Evolutionary conservation across 2,329 filamentous ascomycete species (phyloP).

Genomic region (Allantophomopsis cytisporea): DNA sequence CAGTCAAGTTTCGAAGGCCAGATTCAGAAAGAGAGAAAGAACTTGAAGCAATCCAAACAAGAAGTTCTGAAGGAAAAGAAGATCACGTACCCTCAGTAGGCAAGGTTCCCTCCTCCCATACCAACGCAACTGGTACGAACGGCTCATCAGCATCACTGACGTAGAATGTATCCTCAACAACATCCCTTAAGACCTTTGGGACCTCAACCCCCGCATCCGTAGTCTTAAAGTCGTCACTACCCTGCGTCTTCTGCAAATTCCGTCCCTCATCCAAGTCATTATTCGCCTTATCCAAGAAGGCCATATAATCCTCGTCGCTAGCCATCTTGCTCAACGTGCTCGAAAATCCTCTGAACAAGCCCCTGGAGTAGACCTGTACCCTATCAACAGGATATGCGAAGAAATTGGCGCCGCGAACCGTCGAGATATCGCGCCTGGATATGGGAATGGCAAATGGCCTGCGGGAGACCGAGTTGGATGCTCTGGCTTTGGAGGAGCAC

Average conservation of each 20-base stretch:
- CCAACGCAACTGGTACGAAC: constrained; percentile 63
- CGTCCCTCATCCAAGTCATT: constrained; percentile 54
- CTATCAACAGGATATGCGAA: background rate
- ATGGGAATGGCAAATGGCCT: background rate
- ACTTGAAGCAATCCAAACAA: too few species aligned
- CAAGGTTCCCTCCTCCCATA: constrained; percentile 38
- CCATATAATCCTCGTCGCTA: constrained; percentile 69
- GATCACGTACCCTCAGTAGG: constrained; percentile 44
- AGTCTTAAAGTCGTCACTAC: constrained; percentile 31
- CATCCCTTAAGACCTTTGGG: constrained; percentile 40
- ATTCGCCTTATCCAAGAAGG: constrained; percentile 82
- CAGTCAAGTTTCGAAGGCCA: too few species aligned
- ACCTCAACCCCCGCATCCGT: constrained; percentile 40
- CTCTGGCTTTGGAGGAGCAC: too few species aligned
- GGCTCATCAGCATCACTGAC: constrained; percentile 75
- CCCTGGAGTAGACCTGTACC: background rate
- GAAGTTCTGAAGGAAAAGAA: constrained; percentile 1
- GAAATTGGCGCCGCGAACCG: too few species aligned
- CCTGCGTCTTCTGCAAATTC: constrained; percentile 14
- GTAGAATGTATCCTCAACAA: constrained; percentile 50
- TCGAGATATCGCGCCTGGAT: too few species aligned
- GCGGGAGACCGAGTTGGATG: too few species aligned
- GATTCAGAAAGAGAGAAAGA: background rate
- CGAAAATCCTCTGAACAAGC: background rate
- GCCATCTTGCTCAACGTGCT: constrained; percentile 34